Conservation (phyloP, 75 land plant species). For the Pseudotsuga menziesii region DNA sequence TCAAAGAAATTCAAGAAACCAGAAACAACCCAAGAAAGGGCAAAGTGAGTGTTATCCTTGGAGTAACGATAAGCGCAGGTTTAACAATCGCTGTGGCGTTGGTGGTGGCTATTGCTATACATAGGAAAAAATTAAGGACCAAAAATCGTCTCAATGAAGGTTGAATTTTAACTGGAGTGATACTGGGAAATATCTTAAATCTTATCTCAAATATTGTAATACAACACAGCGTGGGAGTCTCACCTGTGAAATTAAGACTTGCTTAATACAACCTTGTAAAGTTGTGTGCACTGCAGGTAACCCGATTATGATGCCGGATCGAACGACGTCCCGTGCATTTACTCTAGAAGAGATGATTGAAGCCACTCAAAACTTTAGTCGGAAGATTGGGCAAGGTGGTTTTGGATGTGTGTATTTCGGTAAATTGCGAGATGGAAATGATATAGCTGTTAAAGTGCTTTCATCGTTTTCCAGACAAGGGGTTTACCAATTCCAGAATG, state of each 20-base stretch:
- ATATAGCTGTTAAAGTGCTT: constrained; percentile 39
- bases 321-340: constrained; percentile 7
- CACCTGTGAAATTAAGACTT: too few relatives aligned
- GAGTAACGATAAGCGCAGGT: neutral
- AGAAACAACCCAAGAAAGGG: too few relatives aligned
- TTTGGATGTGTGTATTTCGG: constrained; percentile 46
- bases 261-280: too few relatives aligned
- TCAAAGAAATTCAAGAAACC: too few relatives aligned
- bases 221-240: too few relatives aligned
- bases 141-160: too few relatives aligned
- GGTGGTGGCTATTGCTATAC: neutral
- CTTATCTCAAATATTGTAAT: too few relatives aligned
- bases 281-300: too few relatives aligned
- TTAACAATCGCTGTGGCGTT: neutral
- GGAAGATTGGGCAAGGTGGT: constrained; percentile 38
- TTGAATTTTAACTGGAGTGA: too few relatives aligned
- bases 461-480: constrained; percentile 38
- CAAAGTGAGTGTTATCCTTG: neutral
- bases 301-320: too few relatives aligned
- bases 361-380: constrained; percentile 44
- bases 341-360: constrained; percentile 36
- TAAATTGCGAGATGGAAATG: constrained; percentile 20
- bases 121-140: neutral
- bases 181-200: too few relatives aligned
- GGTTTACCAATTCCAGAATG: constrained; percentile 46